Conservation (phyloP, 2,329 filamentous ascomycete species). For the Tolypocladium ophioglossoides region DNA sequence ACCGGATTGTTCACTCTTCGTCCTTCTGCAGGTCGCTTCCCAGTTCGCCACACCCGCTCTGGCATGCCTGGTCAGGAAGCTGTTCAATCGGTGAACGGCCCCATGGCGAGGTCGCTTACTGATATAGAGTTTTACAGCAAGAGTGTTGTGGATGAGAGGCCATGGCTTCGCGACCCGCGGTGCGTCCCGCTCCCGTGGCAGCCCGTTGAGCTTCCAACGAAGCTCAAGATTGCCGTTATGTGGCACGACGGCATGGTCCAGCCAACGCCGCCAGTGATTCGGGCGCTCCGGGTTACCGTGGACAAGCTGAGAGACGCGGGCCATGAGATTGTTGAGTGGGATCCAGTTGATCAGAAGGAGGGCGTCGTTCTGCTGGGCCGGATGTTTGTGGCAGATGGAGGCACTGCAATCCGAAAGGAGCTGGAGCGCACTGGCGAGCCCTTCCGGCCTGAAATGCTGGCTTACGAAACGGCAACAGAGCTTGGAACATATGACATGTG, state of each 20-base stretch:
- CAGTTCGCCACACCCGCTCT: slow-evolving; percentile 39
- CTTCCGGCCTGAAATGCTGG: slow-evolving; percentile 25
- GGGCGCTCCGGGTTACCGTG: slow-evolving; percentile 39
- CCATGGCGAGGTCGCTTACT: slow-evolving; percentile 43
- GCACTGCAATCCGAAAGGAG: slow-evolving; percentile 25
- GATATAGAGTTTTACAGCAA: slow-evolving; percentile 46
- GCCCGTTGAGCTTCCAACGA: slow-evolving; percentile 18
- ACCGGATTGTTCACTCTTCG: slow-evolving; percentile 47
- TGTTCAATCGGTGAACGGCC: slow-evolving; percentile 53
- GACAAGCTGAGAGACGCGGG: slow-evolving; percentile 32
- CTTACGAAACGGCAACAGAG: slow-evolving; percentile 22
- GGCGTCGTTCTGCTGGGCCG: slow-evolving; percentile 26
- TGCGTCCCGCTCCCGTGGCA: slow-evolving; percentile 50
- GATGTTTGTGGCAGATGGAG: slow-evolving; percentile 40
- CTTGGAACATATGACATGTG: slow-evolving; percentile 34
- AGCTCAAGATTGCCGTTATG: slow-evolving; percentile 48
- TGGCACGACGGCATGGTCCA: slow-evolving; percentile 54
- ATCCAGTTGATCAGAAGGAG: slow-evolving; percentile 27
- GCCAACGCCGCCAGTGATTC: slow-evolving; percentile 54
- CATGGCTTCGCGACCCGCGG: slow-evolving; percentile 48
- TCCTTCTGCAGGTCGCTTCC: slow-evolving; percentile 49
- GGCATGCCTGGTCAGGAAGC: slow-evolving; percentile 56
- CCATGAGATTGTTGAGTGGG: slow-evolving; percentile 43
- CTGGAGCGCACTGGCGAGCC: slow-evolving; percentile 32
- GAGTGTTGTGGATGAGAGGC: slow-evolving; percentile 36